phyloP scores from a whole-genome alignment of 768 basidiomycete species.

The Terana coerulea region DNA sequence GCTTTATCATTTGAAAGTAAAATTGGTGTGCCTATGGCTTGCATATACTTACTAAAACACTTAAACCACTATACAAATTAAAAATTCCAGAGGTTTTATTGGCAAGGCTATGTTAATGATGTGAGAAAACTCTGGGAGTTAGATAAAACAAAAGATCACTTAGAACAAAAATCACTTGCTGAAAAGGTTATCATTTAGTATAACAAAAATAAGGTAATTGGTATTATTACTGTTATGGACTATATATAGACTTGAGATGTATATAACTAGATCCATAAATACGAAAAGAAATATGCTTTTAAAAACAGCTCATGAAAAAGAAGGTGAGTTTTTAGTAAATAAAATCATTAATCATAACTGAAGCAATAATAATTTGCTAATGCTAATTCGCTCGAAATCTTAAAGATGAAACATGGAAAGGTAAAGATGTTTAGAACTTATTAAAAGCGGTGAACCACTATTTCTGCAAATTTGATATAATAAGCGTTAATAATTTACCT shows the following conservation, averaged over 20 bases:
- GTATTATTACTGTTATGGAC: neutral
- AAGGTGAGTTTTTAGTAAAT: neutral
- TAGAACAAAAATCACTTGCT: too few relatives aligned
- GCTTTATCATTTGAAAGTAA: neutral
- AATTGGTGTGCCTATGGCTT: conserved; percentile 2
- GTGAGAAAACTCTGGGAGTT: neutral
- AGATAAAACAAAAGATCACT: too few relatives aligned
- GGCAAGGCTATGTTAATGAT: conserved; percentile 1
- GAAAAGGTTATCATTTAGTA: too few relatives aligned
- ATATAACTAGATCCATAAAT: conserved; percentile 22
- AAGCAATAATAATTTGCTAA: conserved; percentile 13
- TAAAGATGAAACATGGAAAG: neutral
- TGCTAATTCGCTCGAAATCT: neutral
- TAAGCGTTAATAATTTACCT: neutral
- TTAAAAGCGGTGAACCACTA: neutral
- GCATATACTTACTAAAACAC: neutral
- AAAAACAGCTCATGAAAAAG: neutral
- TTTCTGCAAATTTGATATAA: neutral
- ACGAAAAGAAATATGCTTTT: neutral
- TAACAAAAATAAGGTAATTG: neutral
- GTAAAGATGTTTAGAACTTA: neutral
- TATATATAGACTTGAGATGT: conserved; percentile 4
- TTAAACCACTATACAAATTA: conserved; percentile 11
- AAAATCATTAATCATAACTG: neutral
- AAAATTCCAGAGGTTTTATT: conserved; percentile 3